Evolutionary conservation across 2,329 filamentous ascomycete species (phyloP), one percentile per base, ranked within the genome.

Genomic region (Epichloe typhina): DNA sequence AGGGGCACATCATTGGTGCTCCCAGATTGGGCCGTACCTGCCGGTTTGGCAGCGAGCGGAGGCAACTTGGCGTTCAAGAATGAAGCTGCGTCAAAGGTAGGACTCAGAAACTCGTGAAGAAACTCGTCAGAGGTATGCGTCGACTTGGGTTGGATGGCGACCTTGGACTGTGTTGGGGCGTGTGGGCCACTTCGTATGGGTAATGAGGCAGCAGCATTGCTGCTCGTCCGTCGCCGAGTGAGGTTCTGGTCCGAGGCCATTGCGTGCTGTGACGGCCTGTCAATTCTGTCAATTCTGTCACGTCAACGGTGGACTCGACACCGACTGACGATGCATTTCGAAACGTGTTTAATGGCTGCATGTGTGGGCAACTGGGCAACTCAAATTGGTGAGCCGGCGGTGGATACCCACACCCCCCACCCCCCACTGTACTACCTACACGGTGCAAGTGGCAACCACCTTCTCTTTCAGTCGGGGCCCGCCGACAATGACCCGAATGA

Each of bases 21-120:
- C 26, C 26, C 59, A 7, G 53, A 52, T 42, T 58, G 58, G 40
- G 55, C 48, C 47, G 54, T 57, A 31, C 26, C 26, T 5, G 62
- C 58, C 33, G 64, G 57, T 61, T 60, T 69, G 61, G 66, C 70
- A 55, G 77, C 74, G 19, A 95, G 73, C 2, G 84, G 72, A 4
- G 89, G 86, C 0, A 97, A 73, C 0, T 79, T 78, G 53, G 81
- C 72, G 68, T 97, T 97, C 60, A 97, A 80, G 66, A 89, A 95
- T 46, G 86, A 81, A 56, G 84, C 85, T 4, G 90, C 78, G 65
- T 95, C 88, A 67, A 97, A 97, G 43, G 77, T 72, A 5, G 84
- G 74, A 47, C 80, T 74, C 38, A 91, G 74, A 66, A 96, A 96
- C 50, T 84, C 82, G 51, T 80, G 79, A 3, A 94, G 76, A 50